Conservation (phyloP, 1,284 basidiomycete genomes). For the Psilocybe mexicana region DNA sequence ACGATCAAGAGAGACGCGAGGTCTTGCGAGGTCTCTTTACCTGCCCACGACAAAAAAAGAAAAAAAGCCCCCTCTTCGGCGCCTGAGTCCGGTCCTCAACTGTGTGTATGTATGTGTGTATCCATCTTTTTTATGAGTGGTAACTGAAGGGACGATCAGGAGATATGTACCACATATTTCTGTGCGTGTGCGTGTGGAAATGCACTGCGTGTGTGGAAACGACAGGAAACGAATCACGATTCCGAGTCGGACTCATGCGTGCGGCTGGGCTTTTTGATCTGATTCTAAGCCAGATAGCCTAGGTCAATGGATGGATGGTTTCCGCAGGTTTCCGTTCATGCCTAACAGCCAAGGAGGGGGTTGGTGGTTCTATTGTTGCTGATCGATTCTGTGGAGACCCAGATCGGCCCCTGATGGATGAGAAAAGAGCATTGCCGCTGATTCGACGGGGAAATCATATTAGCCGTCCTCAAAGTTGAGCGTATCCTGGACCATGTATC, state of each 20-base stretch:
- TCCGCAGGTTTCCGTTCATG: too few relatives aligned
- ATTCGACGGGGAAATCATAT: constrained; percentile 10
- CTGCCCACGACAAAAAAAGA: neutral
- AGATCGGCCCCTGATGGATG: constrained; percentile 11
- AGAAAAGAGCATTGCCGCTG: constrained; percentile 2
- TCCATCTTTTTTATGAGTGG: neutral
- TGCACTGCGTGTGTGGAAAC: too few relatives aligned
- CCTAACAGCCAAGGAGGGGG: neutral
- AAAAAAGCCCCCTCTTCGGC: neutral
- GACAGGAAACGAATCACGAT: too few relatives aligned
- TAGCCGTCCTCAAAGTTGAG: neutral
- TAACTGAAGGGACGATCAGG: neutral
- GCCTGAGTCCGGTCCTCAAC: neutral
- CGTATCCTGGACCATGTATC: neutral
- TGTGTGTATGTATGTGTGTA: neutral
- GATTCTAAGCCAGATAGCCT: too few relatives aligned
- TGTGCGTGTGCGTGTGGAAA: neutral
- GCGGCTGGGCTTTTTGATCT: too few relatives aligned
- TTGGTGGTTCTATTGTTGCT: constrained; percentile 5
- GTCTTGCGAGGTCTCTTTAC: neutral
- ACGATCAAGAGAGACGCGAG: neutral
- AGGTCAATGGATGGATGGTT: too few relatives aligned
- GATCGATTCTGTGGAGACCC: constrained; percentile 17
- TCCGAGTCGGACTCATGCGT: too few relatives aligned
- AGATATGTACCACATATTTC: neutral